Evolutionary conservation across 768 basidiomycete species (phyloP).

Genomic region (Auriculariales sp.): DNA sequence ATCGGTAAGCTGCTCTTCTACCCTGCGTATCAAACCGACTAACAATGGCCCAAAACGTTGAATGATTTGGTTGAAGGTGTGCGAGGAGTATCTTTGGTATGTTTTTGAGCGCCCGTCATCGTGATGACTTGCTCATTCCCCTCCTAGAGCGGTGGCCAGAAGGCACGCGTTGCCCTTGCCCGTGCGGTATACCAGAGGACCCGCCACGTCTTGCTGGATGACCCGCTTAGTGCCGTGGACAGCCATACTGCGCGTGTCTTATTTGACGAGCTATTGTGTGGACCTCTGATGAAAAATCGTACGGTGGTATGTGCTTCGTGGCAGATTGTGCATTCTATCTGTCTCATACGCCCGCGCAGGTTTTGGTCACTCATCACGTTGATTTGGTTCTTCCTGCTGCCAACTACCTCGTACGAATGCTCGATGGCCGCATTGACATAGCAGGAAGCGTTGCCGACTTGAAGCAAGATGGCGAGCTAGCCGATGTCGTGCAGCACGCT

Average conservation of each 20-base stretch:
- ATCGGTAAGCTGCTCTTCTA: slow-evolving; percentile 39
- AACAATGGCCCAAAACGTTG: slow-evolving; percentile 34
- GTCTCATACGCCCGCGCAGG: slow-evolving; percentile 7
- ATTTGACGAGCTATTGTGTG: slow-evolving; percentile 13
- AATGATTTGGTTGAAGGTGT: slow-evolving; percentile 72
- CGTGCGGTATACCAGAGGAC: slow-evolving; percentile 67
- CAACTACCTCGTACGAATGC: slow-evolving; percentile 23
- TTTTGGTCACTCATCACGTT: slow-evolving; percentile 30
- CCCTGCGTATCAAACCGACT: slow-evolving; percentile 1
- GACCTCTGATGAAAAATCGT: slow-evolving; percentile 16
- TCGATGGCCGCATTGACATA: slow-evolving; percentile 26
- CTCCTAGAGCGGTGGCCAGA: not conserved
- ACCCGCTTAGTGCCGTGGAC: slow-evolving; percentile 17
- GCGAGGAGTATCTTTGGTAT: slow-evolving; percentile 38
- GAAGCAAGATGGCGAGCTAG: slow-evolving; percentile 19
- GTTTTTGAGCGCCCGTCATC: no score
- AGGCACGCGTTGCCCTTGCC: slow-evolving; percentile 58
- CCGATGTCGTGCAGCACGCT: slow-evolving; percentile 18
- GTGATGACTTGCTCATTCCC: not conserved
- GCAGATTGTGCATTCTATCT: not conserved
- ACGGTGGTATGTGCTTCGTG: slow-evolving; percentile 22
- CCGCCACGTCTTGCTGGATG: slow-evolving; percentile 19
- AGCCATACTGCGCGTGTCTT: slow-evolving; percentile 17
- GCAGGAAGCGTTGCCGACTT: slow-evolving; percentile 24
- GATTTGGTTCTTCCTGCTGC: slow-evolving; percentile 26